Evolutionary conservation across 148 eudicot genomes (phyloP).

Genomic region (Tetragonia tetragonoides): DNA sequence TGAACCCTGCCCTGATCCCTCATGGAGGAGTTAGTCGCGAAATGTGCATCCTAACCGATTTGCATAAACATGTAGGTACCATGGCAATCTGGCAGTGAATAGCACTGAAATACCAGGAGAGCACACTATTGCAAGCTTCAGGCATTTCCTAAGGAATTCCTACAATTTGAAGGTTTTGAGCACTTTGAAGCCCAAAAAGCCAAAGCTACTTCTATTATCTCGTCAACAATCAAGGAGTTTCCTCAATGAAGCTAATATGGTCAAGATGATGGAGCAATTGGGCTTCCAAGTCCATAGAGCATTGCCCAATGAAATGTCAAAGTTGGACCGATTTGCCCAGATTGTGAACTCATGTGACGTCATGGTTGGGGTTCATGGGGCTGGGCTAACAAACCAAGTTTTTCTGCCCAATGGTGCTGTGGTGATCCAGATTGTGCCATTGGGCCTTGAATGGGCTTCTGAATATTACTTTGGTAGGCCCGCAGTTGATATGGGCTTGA

Average conservation of each 20-base stretch:
- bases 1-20: too few relatives aligned
- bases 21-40: too few relatives aligned
- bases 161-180: slow-evolving; percentile 25
- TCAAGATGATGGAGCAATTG: slow-evolving; percentile 31
- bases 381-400: slow-evolving; percentile 53
- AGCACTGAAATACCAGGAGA: slow-evolving; percentile 23
- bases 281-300: slow-evolving; percentile 30
- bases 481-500: slow-evolving; percentile 41
- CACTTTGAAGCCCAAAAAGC: slow-evolving; percentile 21
- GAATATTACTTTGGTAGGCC: slow-evolving; percentile 45
- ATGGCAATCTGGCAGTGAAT: slow-evolving; percentile 32
- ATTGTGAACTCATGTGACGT: slow-evolving; percentile 50
- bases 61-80: slow-evolving; percentile 24
- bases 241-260: slow-evolving; percentile 29
- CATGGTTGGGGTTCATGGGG: slow-evolving; percentile 64
- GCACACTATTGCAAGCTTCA: slow-evolving; percentile 29
- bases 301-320: slow-evolving; percentile 27
- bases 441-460: slow-evolving; percentile 51
- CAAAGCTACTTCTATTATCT: slow-evolving; percentile 29
- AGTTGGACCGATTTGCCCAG: slow-evolving; percentile 21
- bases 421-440: slow-evolving; percentile 52
- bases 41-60: background rate
- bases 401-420: slow-evolving; percentile 63
- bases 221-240: slow-evolving; percentile 28
- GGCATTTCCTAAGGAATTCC: slow-evolving; percentile 29